Base-by-base conservation (phyloP, 805 yeast species). In the Brettanomyces custersianus region DNA sequence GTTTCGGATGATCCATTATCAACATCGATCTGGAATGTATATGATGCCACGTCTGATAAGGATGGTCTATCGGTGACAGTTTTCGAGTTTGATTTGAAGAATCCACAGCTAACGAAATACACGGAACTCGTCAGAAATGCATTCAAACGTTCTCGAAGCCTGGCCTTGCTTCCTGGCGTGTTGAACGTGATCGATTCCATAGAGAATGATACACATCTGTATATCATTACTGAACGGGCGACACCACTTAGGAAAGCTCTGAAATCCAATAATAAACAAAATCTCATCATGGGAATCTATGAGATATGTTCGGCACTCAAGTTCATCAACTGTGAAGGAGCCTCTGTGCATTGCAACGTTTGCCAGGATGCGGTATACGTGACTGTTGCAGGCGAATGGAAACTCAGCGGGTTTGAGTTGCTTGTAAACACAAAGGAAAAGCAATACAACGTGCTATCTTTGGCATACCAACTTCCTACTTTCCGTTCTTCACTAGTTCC, bases 361-460 rank as follows among this genome's bases (percentile, higher is more conserved):
- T 66, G 71, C 39, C 45, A 60, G 15, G 63, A 70, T 28, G 71
- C 82, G 1, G 68, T 88, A 1, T 87, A 62, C 52, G 76, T 84
- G 12, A 80, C 72, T 37, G 70, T 66, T 21, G 51, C 65, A 12
- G 95, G 96, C 11, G 94, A 82, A 49, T 85, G 95, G 90, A 79
- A 75, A 40, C 52, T 88, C 20, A 81, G 82, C 40, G 95, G 95
- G 1, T 76, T 87, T 48, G 96, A 88, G 55, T 55, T 79, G 1
- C 57, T 75, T 24, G 67, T 80, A 2, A 70, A 64, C 37, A 52
- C 70, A 29, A 60, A 70, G 4, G 77, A 68, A 15, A 22, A 24
- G 6, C 68, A 69, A 16, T 51, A 60, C 52, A n/a, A 47, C 31
- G 27, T 42, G 17, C 23, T 44, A 41, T 29, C 57, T 55, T 19